phyloP scores from a whole-genome alignment of 2,329 filamentous ascomycete genomes.

The Seiridium cupressi region DNA sequence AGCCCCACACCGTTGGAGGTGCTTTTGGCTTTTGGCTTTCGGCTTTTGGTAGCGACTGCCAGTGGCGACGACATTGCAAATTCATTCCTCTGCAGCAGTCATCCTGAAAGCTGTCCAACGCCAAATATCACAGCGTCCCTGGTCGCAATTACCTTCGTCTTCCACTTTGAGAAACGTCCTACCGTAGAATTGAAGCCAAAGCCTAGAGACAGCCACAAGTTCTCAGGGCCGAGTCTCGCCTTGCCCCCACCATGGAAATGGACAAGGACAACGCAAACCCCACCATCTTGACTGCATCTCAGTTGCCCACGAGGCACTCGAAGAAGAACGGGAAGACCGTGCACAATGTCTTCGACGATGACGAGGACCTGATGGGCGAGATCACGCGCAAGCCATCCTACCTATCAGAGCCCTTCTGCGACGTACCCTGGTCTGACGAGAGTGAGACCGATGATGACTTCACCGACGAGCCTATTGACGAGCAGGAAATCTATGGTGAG shows the following conservation, averaged over 20 bases:
- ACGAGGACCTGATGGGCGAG: conserved; percentile 45
- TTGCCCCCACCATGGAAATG: conserved; percentile 23
- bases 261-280: conserved; percentile 79
- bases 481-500: conserved; percentile 93
- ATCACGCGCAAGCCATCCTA: conserved; percentile 45
- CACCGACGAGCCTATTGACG: conserved; percentile 80
- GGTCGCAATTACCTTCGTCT: too few relatives aligned
- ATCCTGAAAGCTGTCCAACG: too few relatives aligned
- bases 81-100: not conserved
- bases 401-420: conserved; percentile 38
- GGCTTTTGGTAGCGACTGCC: not conserved
- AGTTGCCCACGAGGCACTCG: conserved; percentile 75
- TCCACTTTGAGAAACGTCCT: too few relatives aligned
- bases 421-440: conserved; percentile 35
- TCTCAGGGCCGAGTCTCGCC: too few relatives aligned
- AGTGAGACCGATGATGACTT: conserved; percentile 52
- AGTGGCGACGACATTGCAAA: not conserved
- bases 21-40: too few relatives aligned
- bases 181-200: too few relatives aligned
- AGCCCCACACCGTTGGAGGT: not conserved
- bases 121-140: not conserved
- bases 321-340: conserved; percentile 48
- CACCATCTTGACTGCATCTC: conserved; percentile 82
- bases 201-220: too few relatives aligned
- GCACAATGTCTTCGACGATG: conserved; percentile 45